Evolutionary conservation across 306 rosid genomes (phyloP).

Genomic region (Rosa persica): DNA sequence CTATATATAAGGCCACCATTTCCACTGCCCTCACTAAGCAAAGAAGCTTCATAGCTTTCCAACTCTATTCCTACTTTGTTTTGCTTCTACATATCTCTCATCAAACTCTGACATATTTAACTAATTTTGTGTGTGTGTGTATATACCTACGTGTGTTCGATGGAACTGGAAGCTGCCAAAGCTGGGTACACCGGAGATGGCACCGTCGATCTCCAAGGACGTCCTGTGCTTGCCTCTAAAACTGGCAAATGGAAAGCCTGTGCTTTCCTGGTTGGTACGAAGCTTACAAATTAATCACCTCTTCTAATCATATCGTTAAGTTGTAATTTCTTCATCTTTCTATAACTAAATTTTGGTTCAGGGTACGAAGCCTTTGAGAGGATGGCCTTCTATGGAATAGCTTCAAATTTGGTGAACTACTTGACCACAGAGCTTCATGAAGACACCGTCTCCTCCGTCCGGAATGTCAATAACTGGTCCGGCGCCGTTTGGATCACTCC

Average conservation of each 20-base stretch:
- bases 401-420: conserved; percentile 85
- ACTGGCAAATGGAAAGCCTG: conserved; percentile 99
- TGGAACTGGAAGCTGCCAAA: conserved; percentile 56
- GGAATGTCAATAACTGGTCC: conserved; percentile 94
- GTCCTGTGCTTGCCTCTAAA: conserved; percentile 67
- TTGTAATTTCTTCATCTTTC: not conserved
- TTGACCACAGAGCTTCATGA: conserved; percentile 84
- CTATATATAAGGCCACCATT: conserved; percentile 1
- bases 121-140: not conserved
- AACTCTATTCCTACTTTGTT: not conserved
- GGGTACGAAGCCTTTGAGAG: conserved; percentile 99
- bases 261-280: conserved; percentile 84
- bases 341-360: conserved; percentile 16
- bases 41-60: not conserved
- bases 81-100: not conserved
- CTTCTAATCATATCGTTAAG: not conserved
- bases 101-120: not conserved
- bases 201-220: conserved; percentile 75
- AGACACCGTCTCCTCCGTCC: conserved; percentile 91
- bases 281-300: not conserved
- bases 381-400: conserved; percentile 97
- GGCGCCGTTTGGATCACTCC: conserved; percentile 98
- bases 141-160: not conserved
- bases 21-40: conserved; percentile 1
- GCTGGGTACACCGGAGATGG: conserved; percentile 64